These are phyloP conservation scores for Boletus tylopilopsis DNA, from an alignment of 768 basidiomycete genomes.

Conservation along the genomic window DNA sequence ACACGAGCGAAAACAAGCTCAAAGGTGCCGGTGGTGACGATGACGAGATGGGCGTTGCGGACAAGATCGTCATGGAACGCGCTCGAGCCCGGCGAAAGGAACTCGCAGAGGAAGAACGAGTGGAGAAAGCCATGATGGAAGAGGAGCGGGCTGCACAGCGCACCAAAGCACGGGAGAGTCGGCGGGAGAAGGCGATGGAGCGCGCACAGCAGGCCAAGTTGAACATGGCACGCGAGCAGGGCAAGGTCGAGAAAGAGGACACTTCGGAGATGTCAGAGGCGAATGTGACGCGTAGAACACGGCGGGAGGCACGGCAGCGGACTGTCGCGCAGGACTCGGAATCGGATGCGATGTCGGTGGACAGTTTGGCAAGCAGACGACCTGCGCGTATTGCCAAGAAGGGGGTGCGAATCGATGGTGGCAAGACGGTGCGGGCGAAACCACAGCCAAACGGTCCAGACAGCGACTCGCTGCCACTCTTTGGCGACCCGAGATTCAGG, in stretches of 20 bases:
- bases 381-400: constrained; percentile 6
- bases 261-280: constrained; percentile 9
- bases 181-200: constrained; percentile 20
- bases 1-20: constrained; percentile 28
- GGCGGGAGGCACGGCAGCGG: not conserved
- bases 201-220: constrained; percentile 15
- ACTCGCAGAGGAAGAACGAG: constrained; percentile 38
- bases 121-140: constrained; percentile 29
- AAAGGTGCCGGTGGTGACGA: constrained; percentile 37
- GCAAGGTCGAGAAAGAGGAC: not conserved
- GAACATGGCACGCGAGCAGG: constrained; percentile 1
- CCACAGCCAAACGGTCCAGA: not conserved
- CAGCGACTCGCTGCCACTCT: constrained; percentile 3
- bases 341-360: constrained; percentile 31
- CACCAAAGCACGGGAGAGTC: constrained; percentile 12
- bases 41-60: constrained; percentile 31
- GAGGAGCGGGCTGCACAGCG: constrained; percentile 23
- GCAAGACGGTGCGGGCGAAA: not conserved
- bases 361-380: constrained; percentile 12
- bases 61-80: constrained; percentile 43
- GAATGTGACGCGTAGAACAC: not conserved
- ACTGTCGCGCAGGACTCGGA: constrained; percentile 11
- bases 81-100: constrained; percentile 39
- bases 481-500: not conserved
- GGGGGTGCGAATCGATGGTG: not conserved